These are phyloP conservation scores for Nicotiana knightiana DNA, from an alignment of 257 asterid species.

Conservation along the genomic window DNA sequence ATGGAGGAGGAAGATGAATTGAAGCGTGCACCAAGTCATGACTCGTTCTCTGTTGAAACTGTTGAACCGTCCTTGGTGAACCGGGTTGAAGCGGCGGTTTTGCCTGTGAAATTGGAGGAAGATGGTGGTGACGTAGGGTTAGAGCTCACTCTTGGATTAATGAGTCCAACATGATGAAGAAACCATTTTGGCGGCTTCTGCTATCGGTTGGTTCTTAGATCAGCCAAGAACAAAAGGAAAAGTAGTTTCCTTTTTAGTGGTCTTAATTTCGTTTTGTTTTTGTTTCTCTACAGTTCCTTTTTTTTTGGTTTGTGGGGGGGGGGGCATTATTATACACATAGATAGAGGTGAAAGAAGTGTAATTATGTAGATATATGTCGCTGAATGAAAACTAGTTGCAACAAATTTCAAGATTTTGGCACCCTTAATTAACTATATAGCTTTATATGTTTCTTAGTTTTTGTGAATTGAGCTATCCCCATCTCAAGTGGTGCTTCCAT, in stretches of 20 bases:
- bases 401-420: no score
- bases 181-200: conserved; percentile 12
- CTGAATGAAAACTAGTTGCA: neutral
- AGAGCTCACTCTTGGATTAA: conserved; percentile 47
- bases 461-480: no score
- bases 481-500: no score
- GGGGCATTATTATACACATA: neutral
- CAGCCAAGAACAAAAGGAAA: neutral
- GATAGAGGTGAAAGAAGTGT: conserved; percentile 1
- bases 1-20: conserved; percentile 7
- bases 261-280: neutral
- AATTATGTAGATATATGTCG: neutral
- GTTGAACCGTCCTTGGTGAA: conserved; percentile 47
- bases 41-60: conserved; percentile 54
- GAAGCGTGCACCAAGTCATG: conserved; percentile 51
- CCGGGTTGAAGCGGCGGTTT: conserved; percentile 17
- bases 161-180: neutral
- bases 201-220: neutral
- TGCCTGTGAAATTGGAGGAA: conserved; percentile 27
- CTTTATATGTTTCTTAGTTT: no score
- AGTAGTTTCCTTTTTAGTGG: conserved; percentile 20
- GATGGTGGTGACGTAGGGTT: conserved; percentile 23
- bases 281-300: neutral
- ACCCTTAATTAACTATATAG: no score
- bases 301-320: neutral